Base-by-base conservation (phyloP, 1,284 basidiomycete species). In the Dichomitus squalens region DNA sequence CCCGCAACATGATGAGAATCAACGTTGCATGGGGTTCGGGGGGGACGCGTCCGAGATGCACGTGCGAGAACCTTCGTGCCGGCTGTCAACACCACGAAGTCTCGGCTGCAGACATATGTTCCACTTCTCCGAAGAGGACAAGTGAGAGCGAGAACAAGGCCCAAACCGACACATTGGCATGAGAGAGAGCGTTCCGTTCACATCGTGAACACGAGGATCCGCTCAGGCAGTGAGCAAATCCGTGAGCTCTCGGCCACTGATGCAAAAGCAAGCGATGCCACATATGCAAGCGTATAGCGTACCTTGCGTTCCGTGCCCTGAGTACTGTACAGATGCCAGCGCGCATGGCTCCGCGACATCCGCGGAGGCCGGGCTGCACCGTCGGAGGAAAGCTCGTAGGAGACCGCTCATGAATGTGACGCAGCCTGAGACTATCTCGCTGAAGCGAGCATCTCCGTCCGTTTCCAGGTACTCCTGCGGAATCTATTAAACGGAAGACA, bases 41-140 rank as follows among this genome's bases (percentile, higher is more conserved):
- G 31, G 44, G 31, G 51, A 40, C 25, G 7, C 29, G 20, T n/a
- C 58, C 53, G 47, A 46, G 14, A n/a, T 35, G 44, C 29, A 55
- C 49, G 52, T 57, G 55, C 52, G 31, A 49, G 44, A 48, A 53
- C 44, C 12, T n/a, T 48, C 41, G 29, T 6, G n/a, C 16, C 41
- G 41, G 41, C 41, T n/a, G 41, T 29, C 41, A 29, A 29, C n/a
- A 44, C 25, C 25, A 29, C 44, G 44, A 47, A 33, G 27, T 12
- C 44, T 25, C 44, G 44, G 44, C 31, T 47, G 44, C 44, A 33
- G 8, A 41, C 43, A 35, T 43, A 52, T 16, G 21, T 21, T 18
- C 44, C 18, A 29, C 29, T 33, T 33, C 44, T 47, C 29, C 44
- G 41, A 44, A n/a, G 41, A 44, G 41, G 41, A 14, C 41, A 47